Conservation (phyloP, 2,329 filamentous ascomycete species). For the Pseudodiploospora longispora region DNA sequence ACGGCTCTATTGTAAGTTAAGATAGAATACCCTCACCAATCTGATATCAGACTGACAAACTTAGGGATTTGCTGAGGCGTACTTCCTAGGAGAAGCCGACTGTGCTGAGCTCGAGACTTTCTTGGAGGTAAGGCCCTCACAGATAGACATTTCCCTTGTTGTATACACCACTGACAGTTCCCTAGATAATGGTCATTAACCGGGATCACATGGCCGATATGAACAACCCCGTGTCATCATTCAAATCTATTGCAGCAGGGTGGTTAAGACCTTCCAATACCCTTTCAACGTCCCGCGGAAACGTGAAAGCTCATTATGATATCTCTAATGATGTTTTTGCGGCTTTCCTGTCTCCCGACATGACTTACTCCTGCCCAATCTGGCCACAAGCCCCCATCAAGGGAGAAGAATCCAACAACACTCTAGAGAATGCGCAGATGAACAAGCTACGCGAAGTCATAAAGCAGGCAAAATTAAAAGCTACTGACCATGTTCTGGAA, state of each 20-base stretch:
- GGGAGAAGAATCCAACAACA: slow-evolving; percentile 36
- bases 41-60: not conserved
- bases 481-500: slow-evolving; percentile 61
- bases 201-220: slow-evolving; percentile 56
- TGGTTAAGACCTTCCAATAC: slow-evolving; percentile 52
- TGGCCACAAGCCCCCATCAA: slow-evolving; percentile 31
- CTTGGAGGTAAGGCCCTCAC: slow-evolving; percentile 47
- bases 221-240: slow-evolving; percentile 50
- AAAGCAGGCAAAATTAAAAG: slow-evolving; percentile 53
- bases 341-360: slow-evolving; percentile 64
- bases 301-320: slow-evolving; percentile 67
- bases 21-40: not conserved
- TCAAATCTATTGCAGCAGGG: slow-evolving; percentile 49
- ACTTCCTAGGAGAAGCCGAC: slow-evolving; percentile 16
- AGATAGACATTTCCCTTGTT: not conserved
- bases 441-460: slow-evolving; percentile 61
- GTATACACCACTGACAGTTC: not conserved
- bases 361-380: slow-evolving; percentile 68
- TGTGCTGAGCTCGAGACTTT: slow-evolving; percentile 60
- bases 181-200: slow-evolving; percentile 62
- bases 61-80: slow-evolving; percentile 3
- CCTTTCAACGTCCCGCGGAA: slow-evolving; percentile 50
- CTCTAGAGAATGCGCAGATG: slow-evolving; percentile 57
- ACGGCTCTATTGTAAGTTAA: slow-evolving; percentile 1
- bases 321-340: slow-evolving; percentile 71